Conservation (phyloP, 345 rosid genomes). For the Gossypium ekmanianum region DNA sequence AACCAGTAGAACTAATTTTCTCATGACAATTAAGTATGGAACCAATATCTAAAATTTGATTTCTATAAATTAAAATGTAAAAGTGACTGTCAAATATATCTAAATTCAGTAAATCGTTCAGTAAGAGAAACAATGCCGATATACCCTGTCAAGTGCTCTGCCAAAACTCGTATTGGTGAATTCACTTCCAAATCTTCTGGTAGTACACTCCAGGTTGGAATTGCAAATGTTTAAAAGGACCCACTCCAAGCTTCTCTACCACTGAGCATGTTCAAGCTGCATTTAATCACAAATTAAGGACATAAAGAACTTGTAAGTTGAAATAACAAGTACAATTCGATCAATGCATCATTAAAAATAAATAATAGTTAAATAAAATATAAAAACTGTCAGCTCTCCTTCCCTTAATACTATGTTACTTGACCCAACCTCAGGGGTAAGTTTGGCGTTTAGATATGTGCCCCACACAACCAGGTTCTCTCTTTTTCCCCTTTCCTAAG, state of each 20-base stretch:
- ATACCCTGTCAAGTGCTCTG: constrained; percentile 17
- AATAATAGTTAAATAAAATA: neutral
- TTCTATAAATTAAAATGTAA: neutral
- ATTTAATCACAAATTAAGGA: constrained; percentile 14
- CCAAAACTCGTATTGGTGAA: constrained; percentile 11
- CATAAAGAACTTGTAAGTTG: constrained; percentile 4
- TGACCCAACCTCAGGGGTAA: neutral
- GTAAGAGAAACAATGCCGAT: constrained; percentile 30
- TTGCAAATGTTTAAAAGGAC: neutral
- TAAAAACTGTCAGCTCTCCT: neutral
- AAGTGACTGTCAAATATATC: neutral
- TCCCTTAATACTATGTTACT: neutral
- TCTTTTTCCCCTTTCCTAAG: too few species aligned
- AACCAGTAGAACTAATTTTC: too few species aligned
- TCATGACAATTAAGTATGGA: neutral
- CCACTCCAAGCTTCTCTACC: constrained; percentile 16
- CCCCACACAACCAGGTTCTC: neutral
- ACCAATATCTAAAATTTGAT: neutral
- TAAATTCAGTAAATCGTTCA: constrained; percentile 6
- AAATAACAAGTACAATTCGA: neutral
- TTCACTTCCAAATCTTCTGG: constrained; percentile 15
- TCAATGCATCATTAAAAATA: neutral
- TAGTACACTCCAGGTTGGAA: constrained; percentile 12
- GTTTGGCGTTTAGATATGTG: neutral
- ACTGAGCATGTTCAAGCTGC: constrained; percentile 19